Evolutionary conservation across 2,329 filamentous ascomycete genomes (phyloP).

Genomic region (Chrysosporium keratinophilum): DNA sequence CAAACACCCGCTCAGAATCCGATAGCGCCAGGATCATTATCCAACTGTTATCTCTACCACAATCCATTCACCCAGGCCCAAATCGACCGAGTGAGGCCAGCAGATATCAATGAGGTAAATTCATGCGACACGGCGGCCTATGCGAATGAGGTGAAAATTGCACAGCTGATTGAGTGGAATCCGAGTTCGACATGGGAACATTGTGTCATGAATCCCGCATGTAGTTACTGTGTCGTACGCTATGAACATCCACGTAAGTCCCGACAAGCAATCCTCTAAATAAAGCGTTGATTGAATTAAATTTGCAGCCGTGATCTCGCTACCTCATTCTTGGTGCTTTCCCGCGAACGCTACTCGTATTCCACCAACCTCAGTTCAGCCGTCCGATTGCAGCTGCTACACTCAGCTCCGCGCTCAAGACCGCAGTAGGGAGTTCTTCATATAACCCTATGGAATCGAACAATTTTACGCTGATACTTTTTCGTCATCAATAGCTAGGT

Average conservation of each 20-base stretch:
- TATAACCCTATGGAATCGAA: no score
- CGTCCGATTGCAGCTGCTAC: no score
- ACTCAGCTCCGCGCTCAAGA: no score
- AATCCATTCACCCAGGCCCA: background rate
- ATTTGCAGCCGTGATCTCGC: no score
- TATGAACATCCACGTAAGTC: background rate
- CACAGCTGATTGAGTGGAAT: background rate
- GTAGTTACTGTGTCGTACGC: background rate
- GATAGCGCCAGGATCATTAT: background rate
- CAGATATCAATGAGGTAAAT: background rate
- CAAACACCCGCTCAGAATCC: background rate
- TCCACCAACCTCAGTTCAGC: no score
- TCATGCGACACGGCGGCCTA: background rate
- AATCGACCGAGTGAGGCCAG: background rate
- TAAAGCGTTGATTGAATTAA: no score
- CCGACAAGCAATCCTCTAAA: background rate
- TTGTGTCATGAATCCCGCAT: background rate
- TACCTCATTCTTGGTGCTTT: no score
- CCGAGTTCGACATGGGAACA: background rate
- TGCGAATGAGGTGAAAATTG: background rate
- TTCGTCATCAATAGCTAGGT: background rate
- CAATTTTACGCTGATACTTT: background rate
- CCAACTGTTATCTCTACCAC: background rate
- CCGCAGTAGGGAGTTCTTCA: no score
- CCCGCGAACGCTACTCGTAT: no score